Evolutionary conservation across 345 rosid genomes (phyloP).

Genomic region (Dipteronia sinensis): DNA sequence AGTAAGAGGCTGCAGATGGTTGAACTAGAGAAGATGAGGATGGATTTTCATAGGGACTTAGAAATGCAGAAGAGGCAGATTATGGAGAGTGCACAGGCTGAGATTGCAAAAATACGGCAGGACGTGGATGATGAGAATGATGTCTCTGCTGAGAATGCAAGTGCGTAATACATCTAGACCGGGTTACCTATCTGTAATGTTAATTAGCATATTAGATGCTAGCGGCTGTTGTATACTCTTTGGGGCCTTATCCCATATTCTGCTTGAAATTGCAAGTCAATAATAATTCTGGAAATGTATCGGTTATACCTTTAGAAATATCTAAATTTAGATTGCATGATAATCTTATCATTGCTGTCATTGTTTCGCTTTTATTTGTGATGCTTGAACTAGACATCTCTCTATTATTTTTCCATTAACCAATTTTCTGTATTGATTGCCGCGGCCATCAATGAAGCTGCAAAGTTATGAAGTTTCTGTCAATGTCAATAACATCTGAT

Average conservation of each 20-base stretch:
- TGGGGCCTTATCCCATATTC: slow-evolving; percentile 6
- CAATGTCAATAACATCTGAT: too few relatives aligned
- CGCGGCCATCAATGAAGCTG: background rate
- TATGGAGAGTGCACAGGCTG: slow-evolving; percentile 76
- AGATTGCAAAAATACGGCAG: slow-evolving; percentile 71
- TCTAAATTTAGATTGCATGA: slow-evolving; percentile 19
- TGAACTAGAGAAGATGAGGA: slow-evolving; percentile 93
- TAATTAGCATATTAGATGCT: slow-evolving; percentile 18
- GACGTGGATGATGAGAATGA: slow-evolving; percentile 54
- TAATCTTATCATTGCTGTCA: background rate
- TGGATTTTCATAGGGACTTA: slow-evolving; percentile 85
- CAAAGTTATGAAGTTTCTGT: background rate
- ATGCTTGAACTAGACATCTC: background rate
- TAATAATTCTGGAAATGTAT: slow-evolving; percentile 25
- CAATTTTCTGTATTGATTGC: background rate
- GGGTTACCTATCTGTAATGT: background rate
- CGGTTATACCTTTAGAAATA: slow-evolving; percentile 15
- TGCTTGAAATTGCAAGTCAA: slow-evolving; percentile 18
- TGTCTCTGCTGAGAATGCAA: slow-evolving; percentile 61
- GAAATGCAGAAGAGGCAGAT: slow-evolving; percentile 90
- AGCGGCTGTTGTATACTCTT: slow-evolving; percentile 36
- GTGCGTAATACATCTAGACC: slow-evolving; percentile 40
- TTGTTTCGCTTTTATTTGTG: background rate
- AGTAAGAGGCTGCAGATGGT: slow-evolving; percentile 80
- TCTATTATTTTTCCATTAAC: background rate